A percentile compares a stretch with the other conserved stretches of the same genome.
Evolutionary conservation across 1,284 basidiomycete genomes (phyloP).

Genomic region (Ganoderma boninense): DNA sequence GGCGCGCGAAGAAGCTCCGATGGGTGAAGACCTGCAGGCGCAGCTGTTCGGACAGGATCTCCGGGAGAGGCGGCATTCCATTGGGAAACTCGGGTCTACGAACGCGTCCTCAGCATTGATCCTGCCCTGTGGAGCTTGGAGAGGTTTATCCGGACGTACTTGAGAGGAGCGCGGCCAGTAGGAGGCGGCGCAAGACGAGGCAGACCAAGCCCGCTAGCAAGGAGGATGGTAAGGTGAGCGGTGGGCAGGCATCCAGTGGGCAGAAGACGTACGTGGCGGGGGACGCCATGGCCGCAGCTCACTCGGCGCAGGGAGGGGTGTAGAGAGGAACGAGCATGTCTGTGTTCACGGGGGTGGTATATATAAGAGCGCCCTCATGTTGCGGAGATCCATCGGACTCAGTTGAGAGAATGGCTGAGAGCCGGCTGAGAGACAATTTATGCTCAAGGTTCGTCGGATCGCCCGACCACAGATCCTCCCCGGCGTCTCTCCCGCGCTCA

Average conservation of each 20-base stretch:
- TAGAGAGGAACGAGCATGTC: slow-evolving; percentile 11
- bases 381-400: slow-evolving; percentile 35
- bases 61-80: slow-evolving; percentile 57
- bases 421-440: slow-evolving; percentile 28
- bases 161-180: slow-evolving; percentile 28
- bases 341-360: not conserved
- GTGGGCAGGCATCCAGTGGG: not conserved
- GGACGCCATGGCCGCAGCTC: slow-evolving; percentile 17
- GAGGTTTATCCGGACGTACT: slow-evolving; percentile 13
- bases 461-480: not conserved
- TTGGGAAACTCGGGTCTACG: slow-evolving; percentile 39
- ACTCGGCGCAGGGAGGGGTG: slow-evolving; percentile 5
- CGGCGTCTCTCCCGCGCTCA: not conserved
- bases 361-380: slow-evolving; percentile 22
- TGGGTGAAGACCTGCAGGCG: slow-evolving; percentile 73
- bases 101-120: not conserved
- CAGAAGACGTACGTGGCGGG: slow-evolving; percentile 16
- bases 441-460: slow-evolving; percentile 17
- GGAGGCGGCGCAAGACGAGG: slow-evolving; percentile 20
- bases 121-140: not conserved
- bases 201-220: slow-evolving; percentile 12
- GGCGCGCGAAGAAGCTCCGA: slow-evolving; percentile 70
- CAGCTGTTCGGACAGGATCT: slow-evolving; percentile 53
- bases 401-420: slow-evolving; percentile 21
- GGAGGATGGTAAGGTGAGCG: not conserved